Base-by-base conservation (phyloP, 2,329 filamentous ascomycete genomes). In the Coniochaeta hoffmannii region DNA sequence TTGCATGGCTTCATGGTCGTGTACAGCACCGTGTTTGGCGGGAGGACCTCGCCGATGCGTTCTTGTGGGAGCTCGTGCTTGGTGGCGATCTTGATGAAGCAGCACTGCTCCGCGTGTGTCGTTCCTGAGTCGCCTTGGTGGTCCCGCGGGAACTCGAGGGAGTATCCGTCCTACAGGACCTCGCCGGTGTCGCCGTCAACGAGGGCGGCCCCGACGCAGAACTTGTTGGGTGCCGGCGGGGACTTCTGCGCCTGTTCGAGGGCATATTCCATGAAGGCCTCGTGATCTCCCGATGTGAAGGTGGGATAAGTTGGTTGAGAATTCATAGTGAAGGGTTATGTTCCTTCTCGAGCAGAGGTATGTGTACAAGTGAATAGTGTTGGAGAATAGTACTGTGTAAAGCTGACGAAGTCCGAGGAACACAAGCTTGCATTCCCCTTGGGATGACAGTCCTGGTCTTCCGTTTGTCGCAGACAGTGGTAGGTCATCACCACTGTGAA, bases 21-120 rank as follows among this genome's bases (percentile, higher is more conserved):
- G 71, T 97, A 97, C 12, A 99, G 79, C 4, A 82, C 78, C 1
- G 81, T 73, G 1, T 80, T 72, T 32, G 77, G 70, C 0, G 81
- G 76, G 9, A 87, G 64, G 14, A 76, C 70, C 17, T 73, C 65
- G 14, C 70, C 71, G 4, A 90, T 76, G 0, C 71, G 67, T 53
- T 82, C 79, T 60, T 87, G 84, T 0, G 76, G 57, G 0, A 78
- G 72, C 1, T 66, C 65, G 55, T 81, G 67, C 59, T 74, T 63
- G 50, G 73, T 64, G 1, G 82, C 76, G 14, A 86, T 79, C 69
- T 97, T 97, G 51, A 86, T 72, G 56, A 99, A 80, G 66, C 90
- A 96, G 70, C 88, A 93, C 73, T 99, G 91, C 69, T 99, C 94
- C 4, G 94, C 94, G 67, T 99, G 94, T 0, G 94, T 97, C 73